These are phyloP conservation scores for Astrothelium subdiscretum DNA, from an alignment of 495 filamentous ascomycete species.

Conservation along the genomic window DNA sequence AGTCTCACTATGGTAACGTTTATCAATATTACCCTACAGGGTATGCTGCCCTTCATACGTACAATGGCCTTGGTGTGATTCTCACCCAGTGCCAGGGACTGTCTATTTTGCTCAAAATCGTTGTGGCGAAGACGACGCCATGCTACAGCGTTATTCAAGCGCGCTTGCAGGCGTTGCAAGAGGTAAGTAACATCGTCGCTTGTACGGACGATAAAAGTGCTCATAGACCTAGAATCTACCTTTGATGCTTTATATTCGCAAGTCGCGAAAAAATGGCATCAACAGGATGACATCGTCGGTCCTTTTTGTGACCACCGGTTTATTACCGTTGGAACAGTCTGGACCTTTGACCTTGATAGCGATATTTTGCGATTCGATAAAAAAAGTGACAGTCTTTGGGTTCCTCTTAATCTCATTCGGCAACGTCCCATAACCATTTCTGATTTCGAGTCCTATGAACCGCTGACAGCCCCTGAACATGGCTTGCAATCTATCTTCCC, in stretches of 20 bases:
- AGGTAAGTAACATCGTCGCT: slow-evolving; percentile 7
- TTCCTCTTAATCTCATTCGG: slow-evolving; percentile 12
- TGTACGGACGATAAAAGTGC: slow-evolving; percentile 3
- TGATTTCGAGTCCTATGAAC: slow-evolving; percentile 11
- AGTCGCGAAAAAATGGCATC: slow-evolving; percentile 5
- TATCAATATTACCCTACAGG: slow-evolving; percentile 10
- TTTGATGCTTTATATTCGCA: slow-evolving; percentile 10
- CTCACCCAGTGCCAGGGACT: slow-evolving; percentile 9
- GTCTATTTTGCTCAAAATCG: slow-evolving; percentile 10
- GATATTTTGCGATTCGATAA: slow-evolving; percentile 13
- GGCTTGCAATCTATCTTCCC: slow-evolving; percentile 5
- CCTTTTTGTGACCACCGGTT: slow-evolving; percentile 9
- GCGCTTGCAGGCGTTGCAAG: slow-evolving; percentile 10
- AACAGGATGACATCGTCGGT: slow-evolving; percentile 11
- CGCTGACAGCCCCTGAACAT: slow-evolving; percentile 1
- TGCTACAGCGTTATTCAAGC: slow-evolving; percentile 9
- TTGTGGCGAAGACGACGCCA: slow-evolving; percentile 9
- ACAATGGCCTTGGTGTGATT: not conserved
- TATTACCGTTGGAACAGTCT: slow-evolving; percentile 6
- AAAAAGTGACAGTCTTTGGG: slow-evolving; percentile 5
- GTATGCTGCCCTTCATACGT: slow-evolving; percentile 3
- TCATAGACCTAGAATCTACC: slow-evolving; percentile 10
- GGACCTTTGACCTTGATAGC: slow-evolving; percentile 12
- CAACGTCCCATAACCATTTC: slow-evolving; percentile 13
- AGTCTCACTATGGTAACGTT: slow-evolving; percentile 9